Percentiles rank a stretch among this genome's conserved stretches.
Conservation (phyloP, 2,329 filamentous ascomycete species). For the Beauveria medogensis region DNA sequence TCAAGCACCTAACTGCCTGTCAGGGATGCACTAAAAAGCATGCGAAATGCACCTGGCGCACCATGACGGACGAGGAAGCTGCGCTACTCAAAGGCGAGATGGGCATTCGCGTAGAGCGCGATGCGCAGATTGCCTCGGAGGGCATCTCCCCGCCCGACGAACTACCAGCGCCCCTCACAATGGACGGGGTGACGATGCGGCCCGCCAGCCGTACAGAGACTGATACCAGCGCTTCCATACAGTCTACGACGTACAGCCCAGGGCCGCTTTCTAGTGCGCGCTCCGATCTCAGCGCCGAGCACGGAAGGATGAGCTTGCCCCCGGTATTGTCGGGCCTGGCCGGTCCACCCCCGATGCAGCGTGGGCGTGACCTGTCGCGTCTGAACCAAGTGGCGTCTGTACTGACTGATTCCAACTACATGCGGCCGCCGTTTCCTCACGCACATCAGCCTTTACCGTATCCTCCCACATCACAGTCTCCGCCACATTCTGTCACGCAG, state of each 20-base stretch:
- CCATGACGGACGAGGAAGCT: slow-evolving; percentile 65
- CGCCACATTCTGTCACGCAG: background rate
- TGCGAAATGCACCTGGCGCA: slow-evolving; percentile 79
- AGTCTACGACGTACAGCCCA: slow-evolving; percentile 9
- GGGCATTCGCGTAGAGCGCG: slow-evolving; percentile 12
- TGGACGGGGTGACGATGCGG: background rate
- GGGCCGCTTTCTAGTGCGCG: slow-evolving; percentile 10
- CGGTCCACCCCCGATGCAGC: background rate
- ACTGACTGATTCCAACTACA: slow-evolving; percentile 9
- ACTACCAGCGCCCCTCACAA: background rate
- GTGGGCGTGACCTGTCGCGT: slow-evolving; percentile 19
- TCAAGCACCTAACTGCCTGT: slow-evolving; percentile 81
- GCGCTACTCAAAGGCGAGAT: slow-evolving; percentile 22
- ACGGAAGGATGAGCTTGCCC: slow-evolving; percentile 4
- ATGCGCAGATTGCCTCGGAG: background rate
- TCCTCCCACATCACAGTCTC: background rate
- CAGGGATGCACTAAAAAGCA: slow-evolving; percentile 86
- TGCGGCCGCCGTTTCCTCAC: background rate
- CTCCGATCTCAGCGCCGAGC: slow-evolving; percentile 10
- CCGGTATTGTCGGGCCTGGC: background rate
- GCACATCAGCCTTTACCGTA: background rate
- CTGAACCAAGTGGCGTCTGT: slow-evolving; percentile 29
- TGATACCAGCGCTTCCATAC: slow-evolving; percentile 7
- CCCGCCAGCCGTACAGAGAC: slow-evolving; percentile 12
- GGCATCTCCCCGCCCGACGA: background rate